Evolutionary conservation across 129 eudicot species (phyloP).

Genomic region (Cynara cardunculus): DNA sequence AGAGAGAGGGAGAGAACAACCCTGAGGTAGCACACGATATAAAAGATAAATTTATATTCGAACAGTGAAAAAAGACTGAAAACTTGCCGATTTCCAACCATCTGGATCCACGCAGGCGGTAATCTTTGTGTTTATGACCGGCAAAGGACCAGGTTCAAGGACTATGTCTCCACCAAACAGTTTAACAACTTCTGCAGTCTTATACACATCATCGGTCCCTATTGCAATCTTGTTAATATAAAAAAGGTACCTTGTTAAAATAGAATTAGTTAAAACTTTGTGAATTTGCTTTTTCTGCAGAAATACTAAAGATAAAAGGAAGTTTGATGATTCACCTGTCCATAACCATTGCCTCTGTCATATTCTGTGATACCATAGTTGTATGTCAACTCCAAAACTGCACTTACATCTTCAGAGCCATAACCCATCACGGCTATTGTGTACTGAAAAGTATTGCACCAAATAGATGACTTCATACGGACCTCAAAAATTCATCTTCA

Average conservation of each 20-base stretch:
- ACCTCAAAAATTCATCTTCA: background rate
- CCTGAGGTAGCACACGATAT: background rate
- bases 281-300: background rate
- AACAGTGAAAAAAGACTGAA: background rate
- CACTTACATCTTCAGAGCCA: slow-evolving; percentile 80
- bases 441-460: slow-evolving; percentile 45
- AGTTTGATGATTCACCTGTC: slow-evolving; percentile 49
- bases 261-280: background rate
- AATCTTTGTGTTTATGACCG: slow-evolving; percentile 78
- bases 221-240: slow-evolving; percentile 62
- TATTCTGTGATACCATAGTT: slow-evolving; percentile 83
- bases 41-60: background rate
- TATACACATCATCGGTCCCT: slow-evolving; percentile 89
- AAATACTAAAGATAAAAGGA: background rate
- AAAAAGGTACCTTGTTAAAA: background rate
- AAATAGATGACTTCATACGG: background rate
- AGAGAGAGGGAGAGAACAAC: background rate
- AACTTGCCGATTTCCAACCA: slow-evolving; percentile 84
- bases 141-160: slow-evolving; percentile 82
- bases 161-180: slow-evolving; percentile 68
- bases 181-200: slow-evolving; percentile 76
- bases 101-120: slow-evolving; percentile 95
- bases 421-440: slow-evolving; percentile 88
- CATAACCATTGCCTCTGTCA: slow-evolving; percentile 88
- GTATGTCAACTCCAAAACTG: slow-evolving; percentile 83